Evolutionary conservation across 2,329 filamentous ascomycete genomes (phyloP).

Genomic region (Colletotrichum horii): DNA sequence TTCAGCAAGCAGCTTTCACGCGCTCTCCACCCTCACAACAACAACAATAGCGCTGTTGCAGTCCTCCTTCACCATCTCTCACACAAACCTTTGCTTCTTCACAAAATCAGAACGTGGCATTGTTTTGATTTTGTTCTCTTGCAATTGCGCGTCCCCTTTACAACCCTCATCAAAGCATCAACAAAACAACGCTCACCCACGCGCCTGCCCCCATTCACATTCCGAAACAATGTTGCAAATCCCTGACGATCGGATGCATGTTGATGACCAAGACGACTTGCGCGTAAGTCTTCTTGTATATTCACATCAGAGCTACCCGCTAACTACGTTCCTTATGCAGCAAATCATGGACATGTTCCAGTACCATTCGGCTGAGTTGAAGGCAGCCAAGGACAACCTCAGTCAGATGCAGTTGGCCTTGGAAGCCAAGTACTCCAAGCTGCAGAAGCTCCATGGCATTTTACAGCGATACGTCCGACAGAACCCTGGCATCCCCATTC

Average conservation of each 20-base stretch:
- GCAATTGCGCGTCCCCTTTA: background rate
- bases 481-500: background rate
- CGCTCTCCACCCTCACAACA: background rate
- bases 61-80: background rate
- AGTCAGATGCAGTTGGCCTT: background rate
- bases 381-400: background rate
- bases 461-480: background rate
- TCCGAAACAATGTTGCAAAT: background rate
- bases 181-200: background rate
- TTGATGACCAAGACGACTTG: background rate
- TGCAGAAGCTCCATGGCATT: background rate
- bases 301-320: fast-evolving
- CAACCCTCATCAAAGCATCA: background rate
- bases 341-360: background rate
- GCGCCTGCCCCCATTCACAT: background rate
- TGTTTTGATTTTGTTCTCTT: background rate
- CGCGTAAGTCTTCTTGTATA: background rate
- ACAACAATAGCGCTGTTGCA: background rate
- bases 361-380: background rate
- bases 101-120: background rate
- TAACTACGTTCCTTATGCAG: background rate
- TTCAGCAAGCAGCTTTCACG: background rate
- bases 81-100: background rate
- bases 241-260: background rate
- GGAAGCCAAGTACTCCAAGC: background rate